Evolutionary conservation across 73 alveolate species (phyloP), one percentile per base, ranked within the genome.

Genomic region (Durusdinium trenchii): DNA sequence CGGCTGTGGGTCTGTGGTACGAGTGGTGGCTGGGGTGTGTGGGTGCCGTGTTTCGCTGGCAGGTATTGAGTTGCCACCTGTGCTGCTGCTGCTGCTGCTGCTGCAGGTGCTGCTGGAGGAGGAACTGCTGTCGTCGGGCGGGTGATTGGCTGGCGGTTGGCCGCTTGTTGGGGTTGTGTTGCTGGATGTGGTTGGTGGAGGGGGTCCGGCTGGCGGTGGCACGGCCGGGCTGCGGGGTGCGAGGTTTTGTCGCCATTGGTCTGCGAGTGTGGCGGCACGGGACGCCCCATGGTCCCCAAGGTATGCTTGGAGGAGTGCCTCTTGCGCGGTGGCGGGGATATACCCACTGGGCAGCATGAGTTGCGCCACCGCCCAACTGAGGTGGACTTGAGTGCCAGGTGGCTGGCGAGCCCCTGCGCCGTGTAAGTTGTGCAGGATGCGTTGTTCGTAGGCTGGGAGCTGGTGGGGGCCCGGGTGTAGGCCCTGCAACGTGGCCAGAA

Each of bases 241-340:
- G n/a, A n/a, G 32, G 78, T 35, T 64, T 40, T 40, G n/a, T n/a
- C 78, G 43, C 78, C 78, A 64, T 64, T 64, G 85, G 0, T 73
- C 42, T 18, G 85, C 85, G 1, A 73, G 35, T n/a, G 36, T 73
- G 0, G 85, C 85, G 7, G 85, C 35, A 10, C 54, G 28, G 7
- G 85, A 73, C 16, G 85, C 85, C 54, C 7, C 54, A 23, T 30
- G 0, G 0, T 79, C 90, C 47, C 90, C 83, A 35, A 79, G 45
- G 67, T 2, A 79, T 7, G 38, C 67, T 42, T 79, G 90, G 20
- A 79, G 45, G 67, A 79, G 67, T 0, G 90, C 90, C 43, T 79
- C 90, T 42, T 79, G 90, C 6, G 62, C 90, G 42, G 90, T 79
- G 45, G 90, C 90, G 18, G 90, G 90, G 61, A 79, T 3, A 30